Evolutionary conservation across 2,329 filamentous ascomycete genomes (phyloP), one percentile per base, ranked within the genome.

Genomic region (Graphilbum fragrans): DNA sequence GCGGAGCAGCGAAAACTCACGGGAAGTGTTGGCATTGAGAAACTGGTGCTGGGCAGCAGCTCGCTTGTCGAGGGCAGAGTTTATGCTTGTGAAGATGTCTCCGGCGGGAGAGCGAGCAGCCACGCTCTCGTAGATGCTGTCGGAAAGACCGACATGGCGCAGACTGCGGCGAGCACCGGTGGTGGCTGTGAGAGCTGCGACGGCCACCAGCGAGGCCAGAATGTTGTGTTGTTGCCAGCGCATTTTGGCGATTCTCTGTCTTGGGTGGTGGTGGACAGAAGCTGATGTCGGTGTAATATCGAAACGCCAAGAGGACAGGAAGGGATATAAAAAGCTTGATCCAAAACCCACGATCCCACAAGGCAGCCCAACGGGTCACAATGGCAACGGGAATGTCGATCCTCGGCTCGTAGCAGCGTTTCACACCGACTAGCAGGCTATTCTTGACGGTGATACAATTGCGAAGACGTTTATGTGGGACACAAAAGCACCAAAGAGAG

Each of bases 11-110:
- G 6, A 12, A 14, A n/a, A 18, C 18, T 21, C 23, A 50, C 49
- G 47, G 5, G 44, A 37, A 2, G 49, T 51, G 31, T 50, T 49
- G 27, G 43, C 21, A 34, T 36, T 50, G 17, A 50, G 38, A 27
- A 50, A 51, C 38, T 41, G 43, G 18, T 35, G 34, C 4, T 23
- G 22, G 11, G 34, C 3, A 3, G 36, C 35, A 1, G 38, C 35
- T 2, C 39, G 39, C 16, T 20, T 17, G 17, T 36, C 14, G 33
- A 41, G 18, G 10, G 6, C 22, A 14, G 14, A 7, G 18, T 17
- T 17, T 12, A 11, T 14, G 18, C 22, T 23, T 19, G 31, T 3
- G n/a, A 27, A 23, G 34, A 19, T 25, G 6, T 33, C 16, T 27
- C 33, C 16, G 19, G 34, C n/a, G 27, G 25, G 5, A 2, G 39